These are phyloP conservation scores for Ceratocystiopsis sp. DNA, from an alignment of 2,329 filamentous ascomycete genomes.

Conservation along the genomic window DNA sequence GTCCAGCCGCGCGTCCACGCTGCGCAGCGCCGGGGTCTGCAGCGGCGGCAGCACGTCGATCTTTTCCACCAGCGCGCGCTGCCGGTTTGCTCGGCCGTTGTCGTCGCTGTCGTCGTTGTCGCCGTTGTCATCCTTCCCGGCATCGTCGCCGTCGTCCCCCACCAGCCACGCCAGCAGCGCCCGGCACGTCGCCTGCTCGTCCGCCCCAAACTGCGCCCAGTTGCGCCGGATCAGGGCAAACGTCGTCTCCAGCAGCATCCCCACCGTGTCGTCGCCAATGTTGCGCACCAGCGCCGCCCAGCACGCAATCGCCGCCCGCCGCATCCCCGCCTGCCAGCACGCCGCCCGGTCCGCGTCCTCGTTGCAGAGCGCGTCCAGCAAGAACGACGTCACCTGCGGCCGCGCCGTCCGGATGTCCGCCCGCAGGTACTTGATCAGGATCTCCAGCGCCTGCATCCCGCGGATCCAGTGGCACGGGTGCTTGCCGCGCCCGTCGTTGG, in stretches of 20 bases:
- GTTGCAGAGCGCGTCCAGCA: conserved; percentile 67
- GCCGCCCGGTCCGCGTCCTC: conserved; percentile 24
- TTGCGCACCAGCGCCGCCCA: conserved; percentile 67
- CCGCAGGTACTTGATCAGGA: conserved; percentile 67
- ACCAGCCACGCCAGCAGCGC: conserved; percentile 49
- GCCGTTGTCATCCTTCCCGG: too few relatives aligned
- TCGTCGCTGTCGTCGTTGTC: too few relatives aligned
- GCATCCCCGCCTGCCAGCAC: conserved; percentile 27
- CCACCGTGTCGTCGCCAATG: conserved; percentile 52
- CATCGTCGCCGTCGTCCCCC: conserved; percentile 21
- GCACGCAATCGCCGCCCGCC: conserved; percentile 61
- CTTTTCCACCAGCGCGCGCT: conserved; percentile 48
- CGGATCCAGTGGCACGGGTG: conserved; percentile 10
- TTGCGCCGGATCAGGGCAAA: conserved; percentile 74
- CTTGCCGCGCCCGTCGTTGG: conserved; percentile 4
- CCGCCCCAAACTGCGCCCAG: conserved; percentile 51
- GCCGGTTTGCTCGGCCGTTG: too few relatives aligned
- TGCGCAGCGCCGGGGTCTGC: conserved; percentile 49
- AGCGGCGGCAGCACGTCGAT: conserved; percentile 68
- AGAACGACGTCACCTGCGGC: conserved; percentile 83
- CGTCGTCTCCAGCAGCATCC: conserved; percentile 68
- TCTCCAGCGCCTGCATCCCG: conserved; percentile 60
- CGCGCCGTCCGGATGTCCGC: conserved; percentile 60
- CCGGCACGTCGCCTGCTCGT: conserved; percentile 41
- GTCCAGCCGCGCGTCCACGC: conserved; percentile 48